Percentiles rank a stretch among this genome's conserved stretches.
Conservation (phyloP, 805 yeast species). For the Ogataea ramenticola region DNA sequence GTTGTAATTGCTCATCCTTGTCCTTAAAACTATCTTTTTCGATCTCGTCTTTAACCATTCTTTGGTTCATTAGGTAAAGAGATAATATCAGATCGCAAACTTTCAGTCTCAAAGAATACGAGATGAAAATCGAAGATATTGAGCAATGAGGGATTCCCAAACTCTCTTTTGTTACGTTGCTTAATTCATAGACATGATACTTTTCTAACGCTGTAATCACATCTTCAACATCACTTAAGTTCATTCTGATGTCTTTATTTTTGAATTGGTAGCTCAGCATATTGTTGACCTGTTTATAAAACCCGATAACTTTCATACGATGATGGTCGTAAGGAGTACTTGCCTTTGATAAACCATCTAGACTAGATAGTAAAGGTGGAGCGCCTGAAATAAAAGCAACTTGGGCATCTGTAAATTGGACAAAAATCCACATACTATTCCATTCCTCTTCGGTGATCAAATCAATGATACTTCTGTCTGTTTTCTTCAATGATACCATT, state of each 20-base stretch:
- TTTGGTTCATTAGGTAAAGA: constrained; percentile 13
- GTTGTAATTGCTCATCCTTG: constrained; percentile 3
- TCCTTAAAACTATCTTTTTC: constrained; percentile 8
- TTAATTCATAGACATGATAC: constrained; percentile 3
- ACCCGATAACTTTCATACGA: constrained; percentile 3
- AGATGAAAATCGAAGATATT: neutral
- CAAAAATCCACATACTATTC: constrained; percentile 10
- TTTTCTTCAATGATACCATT: neutral
- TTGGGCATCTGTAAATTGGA: constrained; percentile 16
- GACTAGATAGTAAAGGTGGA: constrained; percentile 8
- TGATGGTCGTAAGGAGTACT: constrained; percentile 3
- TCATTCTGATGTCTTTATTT: neutral
- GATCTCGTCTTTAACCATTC: constrained; percentile 3
- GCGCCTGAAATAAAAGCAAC: constrained; percentile 16
- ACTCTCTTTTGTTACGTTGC: neutral
- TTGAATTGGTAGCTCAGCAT: constrained; percentile 2
- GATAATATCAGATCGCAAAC: constrained; percentile 13
- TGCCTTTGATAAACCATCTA: neutral
- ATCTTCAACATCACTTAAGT: constrained; percentile 12
- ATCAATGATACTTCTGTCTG: constrained; percentile 2
- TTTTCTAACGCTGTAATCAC: constrained; percentile 12
- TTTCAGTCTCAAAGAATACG: constrained; percentile 6
- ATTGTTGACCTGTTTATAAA: constrained; percentile 8
- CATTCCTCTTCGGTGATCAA: constrained; percentile 11
- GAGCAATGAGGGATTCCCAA: neutral